A percentile compares a stretch with the other conserved stretches of the same genome.
phyloP scores from a whole-genome alignment of 352 stramenopile species.

The Pythium myriotylum region DNA sequence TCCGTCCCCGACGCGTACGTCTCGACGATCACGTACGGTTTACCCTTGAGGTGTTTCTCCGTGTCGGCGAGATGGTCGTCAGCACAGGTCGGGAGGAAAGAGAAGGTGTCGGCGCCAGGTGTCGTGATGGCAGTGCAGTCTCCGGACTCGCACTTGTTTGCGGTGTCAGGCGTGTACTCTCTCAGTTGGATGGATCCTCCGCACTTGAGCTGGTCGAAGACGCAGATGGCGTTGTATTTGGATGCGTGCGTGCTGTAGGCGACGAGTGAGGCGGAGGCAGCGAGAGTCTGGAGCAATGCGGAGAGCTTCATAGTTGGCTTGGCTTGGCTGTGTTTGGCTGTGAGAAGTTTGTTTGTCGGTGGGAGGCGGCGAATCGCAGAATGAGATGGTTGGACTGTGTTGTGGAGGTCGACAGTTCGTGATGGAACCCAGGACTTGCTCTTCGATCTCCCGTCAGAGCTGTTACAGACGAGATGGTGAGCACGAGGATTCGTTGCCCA shows the following conservation, averaged over 20 bases:
- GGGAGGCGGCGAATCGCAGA: not conserved
- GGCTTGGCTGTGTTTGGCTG: not conserved
- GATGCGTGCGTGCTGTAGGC: no score
- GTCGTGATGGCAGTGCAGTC: slow-evolving; percentile 2
- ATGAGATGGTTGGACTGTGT: no score
- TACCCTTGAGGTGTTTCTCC: slow-evolving; percentile 4
- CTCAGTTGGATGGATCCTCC: not conserved
- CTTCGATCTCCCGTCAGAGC: no score
- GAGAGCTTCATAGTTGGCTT: slow-evolving; percentile 6
- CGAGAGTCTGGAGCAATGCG: not conserved
- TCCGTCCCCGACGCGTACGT: slow-evolving; percentile 4
- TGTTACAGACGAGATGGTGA: no score
- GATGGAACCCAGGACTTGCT: no score
- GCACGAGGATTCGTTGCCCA: no score
- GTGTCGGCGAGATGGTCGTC: slow-evolving; percentile 2
- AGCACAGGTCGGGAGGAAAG: not conserved
- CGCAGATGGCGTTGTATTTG: slow-evolving; percentile 8
- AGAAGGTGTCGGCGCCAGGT: not conserved
- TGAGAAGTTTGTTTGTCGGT: not conserved
- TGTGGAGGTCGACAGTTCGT: no score
- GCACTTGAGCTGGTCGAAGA: slow-evolving; percentile 16
- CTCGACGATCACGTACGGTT: slow-evolving; percentile 15
- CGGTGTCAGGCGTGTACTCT: not conserved
- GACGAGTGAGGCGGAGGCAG: no score
- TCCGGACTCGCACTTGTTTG: not conserved